Evolutionary conservation across 2,329 filamentous ascomycete genomes (phyloP), one percentile per base, ranked within the genome.

Genomic region (Xylaria sp.): DNA sequence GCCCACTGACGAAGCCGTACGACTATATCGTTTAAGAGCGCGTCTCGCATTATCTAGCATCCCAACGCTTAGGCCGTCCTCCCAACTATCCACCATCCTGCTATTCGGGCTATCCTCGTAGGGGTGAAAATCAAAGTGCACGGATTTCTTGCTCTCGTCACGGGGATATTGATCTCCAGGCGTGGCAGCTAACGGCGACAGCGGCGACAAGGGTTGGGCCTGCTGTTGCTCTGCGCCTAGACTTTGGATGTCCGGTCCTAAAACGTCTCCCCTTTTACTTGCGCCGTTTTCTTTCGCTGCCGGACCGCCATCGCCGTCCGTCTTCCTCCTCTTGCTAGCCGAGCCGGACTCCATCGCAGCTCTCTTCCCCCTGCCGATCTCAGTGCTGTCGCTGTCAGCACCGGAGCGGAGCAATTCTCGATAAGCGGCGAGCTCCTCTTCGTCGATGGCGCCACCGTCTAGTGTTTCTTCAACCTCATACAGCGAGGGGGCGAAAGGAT

Each of bases 21-120:
- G 56, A 1, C 52, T 50, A 13, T 58, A 66, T 15, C 72, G 46
- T 2, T 52, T 52, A 4, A 74, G 10, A 0, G 72, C 72, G 3
- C 72, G 65, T 46, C 64, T 41, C 9, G 71, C 69, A 13, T 67
- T 65, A 9, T 39, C 25, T 25, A 48, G 48, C 72, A 74, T 73
- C 2, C 66, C 63, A 4, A 10, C 41, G 15, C 67, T 74, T 5
- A 63, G 69, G 3, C 65, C 20, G 2, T 31, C 57, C 25, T 41
- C 57, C 28, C 28, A 2, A 13, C 67, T 65, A 9, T 39, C 25
- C 23, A 48, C 48, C 48, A 74, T 72, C 2, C 66, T 61, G 3
- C 18, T 48, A 13, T 65, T 74, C 8, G 65, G 69, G 3, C 63
- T 15, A 2, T 31, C 57, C 25, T 41, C 51, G 1, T n/a, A 3